Base-by-base conservation (phyloP, 2,329 filamentous ascomycete species). In the Drechslerella dactyloides region DNA sequence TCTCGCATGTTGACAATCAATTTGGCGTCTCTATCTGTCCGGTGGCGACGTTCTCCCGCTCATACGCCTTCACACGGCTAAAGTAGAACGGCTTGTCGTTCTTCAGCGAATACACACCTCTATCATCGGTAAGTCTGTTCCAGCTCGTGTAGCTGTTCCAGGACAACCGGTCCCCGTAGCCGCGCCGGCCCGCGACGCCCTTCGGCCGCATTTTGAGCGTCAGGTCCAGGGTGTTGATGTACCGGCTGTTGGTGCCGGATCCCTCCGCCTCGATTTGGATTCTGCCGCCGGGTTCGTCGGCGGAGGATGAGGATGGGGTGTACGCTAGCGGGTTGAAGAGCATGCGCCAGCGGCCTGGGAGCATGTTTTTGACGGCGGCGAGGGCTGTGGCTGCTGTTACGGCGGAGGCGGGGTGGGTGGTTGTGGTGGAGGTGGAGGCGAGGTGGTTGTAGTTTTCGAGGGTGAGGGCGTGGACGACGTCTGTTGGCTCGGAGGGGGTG, bases 131-230 rank as follows among this genome's bases (percentile, higher is more conserved):
- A 77, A 96, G 80, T 75, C 86, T 85, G 78, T 97, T 96, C 78
- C 96, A 93, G 81, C 89, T 93, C 86, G 91, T 96, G 78, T 93
- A 97, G 0, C 90, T 89, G 76, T 89, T 89, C 93, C 94, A 99
- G 0, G 83, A 81, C 56, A 99, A 81, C 80, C 96, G 96, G 73
- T 93, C 97, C 77, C 96, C 96, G 30, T 80, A 79, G 0, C 84
- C 84, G 74, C 84, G 85, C 5, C 77, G 76, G 30, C 78, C 77
- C 11, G 86, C 84, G 0, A 88, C 85, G 74, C 84, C 69, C 40
- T 54, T 73, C 57, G 69, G 69, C 19, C 69, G 53, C 69, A 73
- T 87, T 0, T 86, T 86, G 30, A 97, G 79, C 4, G 85, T 83
- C 30, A 99, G 80, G 69, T 93, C 88, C 86, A 97, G 89, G 51